Evolutionary conservation across 73 alveolate species (phyloP).

Genomic region (Paraurostyla sp.): DNA sequence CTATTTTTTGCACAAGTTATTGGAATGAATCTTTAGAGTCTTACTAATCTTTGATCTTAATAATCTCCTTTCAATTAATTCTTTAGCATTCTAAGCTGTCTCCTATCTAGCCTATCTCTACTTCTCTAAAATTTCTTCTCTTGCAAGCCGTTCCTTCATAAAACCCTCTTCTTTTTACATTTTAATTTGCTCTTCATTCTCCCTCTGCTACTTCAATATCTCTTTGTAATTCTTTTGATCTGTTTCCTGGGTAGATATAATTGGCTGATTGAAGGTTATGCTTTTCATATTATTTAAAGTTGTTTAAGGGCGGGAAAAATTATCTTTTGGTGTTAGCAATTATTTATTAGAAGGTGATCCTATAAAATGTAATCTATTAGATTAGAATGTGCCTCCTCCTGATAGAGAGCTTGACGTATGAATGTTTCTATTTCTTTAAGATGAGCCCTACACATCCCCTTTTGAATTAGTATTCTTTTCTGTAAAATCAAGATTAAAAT

Average conservation of each 20-base stretch:
- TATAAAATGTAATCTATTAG: no score
- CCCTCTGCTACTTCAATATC: background rate
- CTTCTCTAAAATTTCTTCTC: constrained; percentile 13
- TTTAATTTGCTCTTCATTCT: background rate
- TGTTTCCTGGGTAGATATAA: background rate
- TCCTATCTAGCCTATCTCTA: background rate
- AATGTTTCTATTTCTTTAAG: background rate
- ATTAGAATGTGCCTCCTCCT: no score
- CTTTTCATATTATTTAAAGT: background rate
- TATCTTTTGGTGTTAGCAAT: no score
- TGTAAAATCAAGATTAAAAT: background rate
- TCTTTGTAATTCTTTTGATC: background rate
- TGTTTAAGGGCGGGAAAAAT: no score
- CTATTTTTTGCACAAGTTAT: constrained; percentile 5
- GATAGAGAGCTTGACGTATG: no score
- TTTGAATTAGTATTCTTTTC: background rate
- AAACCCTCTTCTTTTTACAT: background rate
- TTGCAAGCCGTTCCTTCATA: background rate
- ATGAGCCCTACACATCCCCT: background rate
- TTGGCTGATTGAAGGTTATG: background rate
- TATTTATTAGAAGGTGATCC: background rate
- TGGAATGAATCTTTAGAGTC: background rate
- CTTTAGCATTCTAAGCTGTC: background rate
- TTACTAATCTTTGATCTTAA: constrained; percentile 30
- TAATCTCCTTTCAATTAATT: constrained; percentile 11